Evolutionary conservation across 163 green algal genomes (phyloP).

Genomic region (Scenedesmus sp.): DNA sequence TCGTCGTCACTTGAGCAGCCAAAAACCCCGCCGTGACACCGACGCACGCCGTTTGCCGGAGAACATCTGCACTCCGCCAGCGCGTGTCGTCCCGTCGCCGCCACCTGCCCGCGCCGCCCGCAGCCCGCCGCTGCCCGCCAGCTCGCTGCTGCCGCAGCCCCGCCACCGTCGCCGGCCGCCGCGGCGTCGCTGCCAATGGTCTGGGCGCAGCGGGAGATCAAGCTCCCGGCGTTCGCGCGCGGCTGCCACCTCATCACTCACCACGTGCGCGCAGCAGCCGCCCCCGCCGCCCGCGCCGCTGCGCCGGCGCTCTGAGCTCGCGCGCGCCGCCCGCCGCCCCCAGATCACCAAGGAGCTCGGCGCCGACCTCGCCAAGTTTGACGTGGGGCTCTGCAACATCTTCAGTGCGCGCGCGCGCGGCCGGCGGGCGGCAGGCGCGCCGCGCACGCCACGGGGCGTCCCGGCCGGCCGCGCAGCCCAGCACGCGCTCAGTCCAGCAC

Average conservation of each 20-base stretch:
- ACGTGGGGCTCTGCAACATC: conserved; percentile 65
- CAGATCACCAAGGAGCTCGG: conserved; percentile 61
- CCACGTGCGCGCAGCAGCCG: conserved; percentile 27
- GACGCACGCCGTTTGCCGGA: too few species aligned
- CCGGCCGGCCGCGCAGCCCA: too few species aligned
- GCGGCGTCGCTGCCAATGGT: conserved; percentile 13
- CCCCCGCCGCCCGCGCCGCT: background rate
- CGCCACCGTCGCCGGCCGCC: background rate
- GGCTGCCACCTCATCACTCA: conserved; percentile 71
- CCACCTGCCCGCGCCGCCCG: too few species aligned
- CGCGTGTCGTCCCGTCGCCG: too few species aligned
- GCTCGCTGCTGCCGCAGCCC: background rate
- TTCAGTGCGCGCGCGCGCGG: conserved; percentile 72
- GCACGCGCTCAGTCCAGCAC: too few species aligned
- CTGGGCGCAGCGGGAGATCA: conserved; percentile 51
- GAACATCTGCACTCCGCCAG: too few species aligned
- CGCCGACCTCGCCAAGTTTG: conserved; percentile 46
- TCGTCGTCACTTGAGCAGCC: too few species aligned
- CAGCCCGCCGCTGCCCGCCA: too few species aligned
- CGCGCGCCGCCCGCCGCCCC: background rate
- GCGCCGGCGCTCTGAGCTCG: background rate
- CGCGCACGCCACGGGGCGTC: too few species aligned
- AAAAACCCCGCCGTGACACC: too few species aligned
- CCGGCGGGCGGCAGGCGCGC: too few species aligned
- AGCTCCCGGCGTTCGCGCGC: conserved; percentile 47